Conservation (phyloP, 345 rosid genomes). For the Gossypium rotundifolium region DNA sequence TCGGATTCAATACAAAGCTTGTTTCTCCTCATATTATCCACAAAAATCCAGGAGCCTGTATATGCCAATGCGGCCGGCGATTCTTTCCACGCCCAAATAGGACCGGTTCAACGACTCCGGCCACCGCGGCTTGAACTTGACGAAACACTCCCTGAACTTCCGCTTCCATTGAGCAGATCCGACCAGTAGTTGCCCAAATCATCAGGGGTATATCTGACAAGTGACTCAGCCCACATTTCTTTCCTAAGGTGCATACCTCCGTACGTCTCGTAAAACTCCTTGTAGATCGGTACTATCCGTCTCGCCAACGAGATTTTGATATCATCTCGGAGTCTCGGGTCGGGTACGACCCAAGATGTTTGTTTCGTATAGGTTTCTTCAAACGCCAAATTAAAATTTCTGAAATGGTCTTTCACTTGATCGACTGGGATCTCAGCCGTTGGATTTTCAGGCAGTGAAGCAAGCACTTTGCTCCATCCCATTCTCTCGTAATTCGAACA, state of each 20-base stretch:
- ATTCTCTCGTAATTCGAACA: conserved; percentile 63
- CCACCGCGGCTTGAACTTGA: conserved; percentile 17
- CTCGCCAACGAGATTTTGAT: conserved; percentile 44
- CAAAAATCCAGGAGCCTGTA: not conserved
- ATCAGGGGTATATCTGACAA: conserved; percentile 52
- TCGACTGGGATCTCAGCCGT: conserved; percentile 29
- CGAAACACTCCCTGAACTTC: conserved; percentile 31
- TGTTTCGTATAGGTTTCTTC: conserved; percentile 61
- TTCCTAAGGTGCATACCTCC: conserved; percentile 14
- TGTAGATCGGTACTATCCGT: conserved; percentile 42
- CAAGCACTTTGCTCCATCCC: conserved; percentile 62
- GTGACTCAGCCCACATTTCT: conserved; percentile 14
- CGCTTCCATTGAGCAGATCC: conserved; percentile 32
- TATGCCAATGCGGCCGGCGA: conserved; percentile 1
- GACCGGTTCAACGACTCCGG: not conserved
- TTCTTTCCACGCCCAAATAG: not conserved
- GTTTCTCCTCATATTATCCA: not conserved
- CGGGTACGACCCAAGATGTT: conserved; percentile 59
- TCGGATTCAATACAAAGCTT: not conserved
- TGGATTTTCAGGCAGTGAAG: conserved; percentile 40
- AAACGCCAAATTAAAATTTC: conserved; percentile 54
- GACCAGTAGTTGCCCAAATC: conserved; percentile 53
- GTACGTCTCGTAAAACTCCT: conserved; percentile 38
- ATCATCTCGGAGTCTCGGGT: conserved; percentile 55
- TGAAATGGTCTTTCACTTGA: conserved; percentile 31